phyloP scores from a whole-genome alignment of 2,329 filamentous ascomycete genomes.

The Paecilomyces sp. region DNA sequence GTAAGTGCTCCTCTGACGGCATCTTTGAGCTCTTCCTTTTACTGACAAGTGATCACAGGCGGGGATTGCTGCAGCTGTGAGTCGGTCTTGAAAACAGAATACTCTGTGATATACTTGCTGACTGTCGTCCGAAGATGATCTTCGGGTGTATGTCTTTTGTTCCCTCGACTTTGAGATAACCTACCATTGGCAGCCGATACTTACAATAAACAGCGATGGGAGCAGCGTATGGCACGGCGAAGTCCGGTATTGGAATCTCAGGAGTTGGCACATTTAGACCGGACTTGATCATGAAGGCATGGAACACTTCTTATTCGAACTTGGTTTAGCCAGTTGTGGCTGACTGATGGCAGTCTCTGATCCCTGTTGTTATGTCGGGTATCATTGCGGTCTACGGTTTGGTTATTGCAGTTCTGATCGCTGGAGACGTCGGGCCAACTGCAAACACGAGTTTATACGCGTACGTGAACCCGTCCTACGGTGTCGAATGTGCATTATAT shows the following conservation, averaged over 20 bases:
- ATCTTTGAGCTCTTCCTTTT: constrained; percentile 3
- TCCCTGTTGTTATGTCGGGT: constrained; percentile 79
- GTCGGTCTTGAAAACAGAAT: constrained; percentile 12
- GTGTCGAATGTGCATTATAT: constrained; percentile 11
- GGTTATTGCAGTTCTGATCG: constrained; percentile 93
- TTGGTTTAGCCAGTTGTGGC: constrained; percentile 1
- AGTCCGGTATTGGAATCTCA: constrained; percentile 61
- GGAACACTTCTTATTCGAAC: constrained; percentile 4
- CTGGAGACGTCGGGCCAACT: constrained; percentile 70
- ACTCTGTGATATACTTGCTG: constrained; percentile 12
- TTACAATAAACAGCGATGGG: constrained; percentile 46
- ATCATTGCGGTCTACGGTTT: constrained; percentile 98
- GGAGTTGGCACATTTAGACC: constrained; percentile 60
- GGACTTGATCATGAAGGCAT: constrained; percentile 63
- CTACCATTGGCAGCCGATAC: constrained; percentile 6
- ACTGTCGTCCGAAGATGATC: constrained; percentile 37
- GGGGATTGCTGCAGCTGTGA: constrained; percentile 44
- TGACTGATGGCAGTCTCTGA: constrained; percentile 36
- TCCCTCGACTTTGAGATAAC: constrained; percentile 2
- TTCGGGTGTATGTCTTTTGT: constrained; percentile 40
- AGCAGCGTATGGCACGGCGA: constrained; percentile 62
- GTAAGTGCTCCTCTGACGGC: constrained; percentile 34
- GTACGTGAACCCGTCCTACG: constrained; percentile 41
- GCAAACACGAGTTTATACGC: constrained; percentile 76
- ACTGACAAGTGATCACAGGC: constrained; percentile 32